Conservation (phyloP, 306 rosid species). For the Geum urbanum region DNA sequence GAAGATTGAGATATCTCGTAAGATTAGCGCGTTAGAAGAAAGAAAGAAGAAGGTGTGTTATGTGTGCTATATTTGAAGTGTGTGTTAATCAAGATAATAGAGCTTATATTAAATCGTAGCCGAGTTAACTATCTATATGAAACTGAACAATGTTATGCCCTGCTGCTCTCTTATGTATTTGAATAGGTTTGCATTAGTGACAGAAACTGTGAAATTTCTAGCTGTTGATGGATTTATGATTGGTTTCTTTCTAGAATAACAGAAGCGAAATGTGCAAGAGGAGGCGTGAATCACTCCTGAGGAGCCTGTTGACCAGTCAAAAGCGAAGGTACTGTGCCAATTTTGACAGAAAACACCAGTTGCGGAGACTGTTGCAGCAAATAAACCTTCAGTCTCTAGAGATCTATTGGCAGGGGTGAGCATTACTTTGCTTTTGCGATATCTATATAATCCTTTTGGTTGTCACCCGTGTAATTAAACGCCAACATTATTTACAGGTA, state of each 20-base stretch:
- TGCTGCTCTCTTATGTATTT: background rate
- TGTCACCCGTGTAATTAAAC: no score
- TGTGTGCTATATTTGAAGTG: background rate
- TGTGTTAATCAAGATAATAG: background rate
- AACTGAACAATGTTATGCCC: background rate
- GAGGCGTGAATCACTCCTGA: constrained; percentile 30
- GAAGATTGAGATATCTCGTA: constrained; percentile 67
- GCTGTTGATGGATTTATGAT: background rate
- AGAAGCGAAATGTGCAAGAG: constrained; percentile 66
- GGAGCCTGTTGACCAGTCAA: constrained; percentile 27
- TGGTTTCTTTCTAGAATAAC: constrained; percentile 31
- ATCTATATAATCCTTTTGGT: no score
- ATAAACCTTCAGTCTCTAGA: no score
- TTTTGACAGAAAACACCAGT: background rate
- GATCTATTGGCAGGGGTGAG: no score
- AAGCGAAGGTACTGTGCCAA: constrained; percentile 49
- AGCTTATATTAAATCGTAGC: background rate
- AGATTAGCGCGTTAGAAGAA: constrained; percentile 66
- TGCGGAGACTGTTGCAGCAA: no score
- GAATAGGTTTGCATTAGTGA: background rate
- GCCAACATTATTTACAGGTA: no score
- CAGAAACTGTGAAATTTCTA: background rate
- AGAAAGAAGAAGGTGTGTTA: constrained; percentile 65
- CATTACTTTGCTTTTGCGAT: no score
- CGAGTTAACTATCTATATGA: background rate